Conservation (phyloP, 345 rosid genomes). For the Dipteronia dyeriana region DNA sequence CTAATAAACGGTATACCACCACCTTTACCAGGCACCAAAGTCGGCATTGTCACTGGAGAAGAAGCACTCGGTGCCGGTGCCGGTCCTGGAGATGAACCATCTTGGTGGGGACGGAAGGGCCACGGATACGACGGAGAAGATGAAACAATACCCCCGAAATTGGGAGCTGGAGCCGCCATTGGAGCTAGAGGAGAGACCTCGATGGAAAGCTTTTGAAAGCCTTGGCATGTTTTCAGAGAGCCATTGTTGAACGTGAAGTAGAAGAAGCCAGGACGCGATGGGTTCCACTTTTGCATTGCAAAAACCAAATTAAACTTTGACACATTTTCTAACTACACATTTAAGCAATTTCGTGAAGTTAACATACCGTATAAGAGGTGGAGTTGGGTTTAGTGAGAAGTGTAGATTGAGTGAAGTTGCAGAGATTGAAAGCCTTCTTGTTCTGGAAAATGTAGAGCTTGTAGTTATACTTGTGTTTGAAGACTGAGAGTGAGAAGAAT, state of each 20-base stretch:
- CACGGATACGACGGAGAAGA: slow-evolving; percentile 80
- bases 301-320: not conserved
- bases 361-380: slow-evolving; percentile 64
- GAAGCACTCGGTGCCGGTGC: slow-evolving; percentile 38
- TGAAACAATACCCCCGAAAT: slow-evolving; percentile 58
- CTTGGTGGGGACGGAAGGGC: slow-evolving; percentile 77
- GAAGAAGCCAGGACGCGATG: slow-evolving; percentile 84
- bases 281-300: slow-evolving; percentile 63
- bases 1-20: slow-evolving; percentile 80
- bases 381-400: slow-evolving; percentile 75
- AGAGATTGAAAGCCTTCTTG: slow-evolving; percentile 72
- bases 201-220: slow-evolving; percentile 59
- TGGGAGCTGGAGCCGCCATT: slow-evolving; percentile 47
- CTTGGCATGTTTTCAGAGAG: slow-evolving; percentile 52
- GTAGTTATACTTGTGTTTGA: slow-evolving; percentile 72
- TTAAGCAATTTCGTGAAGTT: not conserved
- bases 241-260: slow-evolving; percentile 85
- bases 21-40: slow-evolving; percentile 56
- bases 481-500: slow-evolving; percentile 43
- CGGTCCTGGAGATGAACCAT: slow-evolving; percentile 56
- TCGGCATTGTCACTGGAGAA: slow-evolving; percentile 44
- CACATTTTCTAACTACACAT: too few relatives aligned
- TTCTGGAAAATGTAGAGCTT: slow-evolving; percentile 83
- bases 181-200: slow-evolving; percentile 49
- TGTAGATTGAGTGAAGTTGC: slow-evolving; percentile 76